These are phyloP conservation scores for Crucibulum laeve DNA, from an alignment of 768 basidiomycete genomes.

Conservation along the genomic window DNA sequence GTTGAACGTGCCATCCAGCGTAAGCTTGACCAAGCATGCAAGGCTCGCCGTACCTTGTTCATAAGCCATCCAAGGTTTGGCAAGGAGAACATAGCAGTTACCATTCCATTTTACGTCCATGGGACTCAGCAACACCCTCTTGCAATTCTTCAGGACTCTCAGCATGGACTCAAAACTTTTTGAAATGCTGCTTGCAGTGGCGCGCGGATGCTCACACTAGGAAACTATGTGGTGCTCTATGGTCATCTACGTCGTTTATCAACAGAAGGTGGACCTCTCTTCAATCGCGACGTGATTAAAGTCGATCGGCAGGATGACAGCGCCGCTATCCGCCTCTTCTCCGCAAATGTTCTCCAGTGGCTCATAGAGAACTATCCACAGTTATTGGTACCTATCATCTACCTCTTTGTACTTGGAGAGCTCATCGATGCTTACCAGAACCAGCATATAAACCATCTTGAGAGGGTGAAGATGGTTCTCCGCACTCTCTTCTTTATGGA, in stretches of 20 bases:
- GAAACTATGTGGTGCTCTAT: constrained; percentile 16
- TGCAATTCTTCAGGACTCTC: constrained; percentile 23
- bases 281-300: constrained; percentile 26
- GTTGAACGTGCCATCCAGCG: constrained; percentile 22
- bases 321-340: constrained; percentile 35
- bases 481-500: constrained; percentile 25
- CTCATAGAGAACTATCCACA: constrained; percentile 19
- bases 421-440: constrained; percentile 34
- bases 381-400: constrained; percentile 20
- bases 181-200: constrained; percentile 26
- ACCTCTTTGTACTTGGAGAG: constrained; percentile 36
- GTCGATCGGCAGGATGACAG: constrained; percentile 40
- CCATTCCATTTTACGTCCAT: constrained; percentile 8
- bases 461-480: constrained; percentile 23
- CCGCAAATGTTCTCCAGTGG: constrained; percentile 21
- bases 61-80: neutral
- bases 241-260: constrained; percentile 15
- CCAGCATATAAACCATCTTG: constrained; percentile 16
- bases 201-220: constrained; percentile 19
- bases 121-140: constrained; percentile 4
- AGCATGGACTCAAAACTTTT: constrained; percentile 24
- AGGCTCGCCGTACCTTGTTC: constrained; percentile 4
- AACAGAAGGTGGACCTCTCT: constrained; percentile 12
- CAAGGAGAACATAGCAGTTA: constrained; percentile 1
- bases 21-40: constrained; percentile 5